Evolutionary conservation across 2,329 filamentous ascomycete genomes (phyloP).

Genomic region (Pyricularia pennisetigena): DNA sequence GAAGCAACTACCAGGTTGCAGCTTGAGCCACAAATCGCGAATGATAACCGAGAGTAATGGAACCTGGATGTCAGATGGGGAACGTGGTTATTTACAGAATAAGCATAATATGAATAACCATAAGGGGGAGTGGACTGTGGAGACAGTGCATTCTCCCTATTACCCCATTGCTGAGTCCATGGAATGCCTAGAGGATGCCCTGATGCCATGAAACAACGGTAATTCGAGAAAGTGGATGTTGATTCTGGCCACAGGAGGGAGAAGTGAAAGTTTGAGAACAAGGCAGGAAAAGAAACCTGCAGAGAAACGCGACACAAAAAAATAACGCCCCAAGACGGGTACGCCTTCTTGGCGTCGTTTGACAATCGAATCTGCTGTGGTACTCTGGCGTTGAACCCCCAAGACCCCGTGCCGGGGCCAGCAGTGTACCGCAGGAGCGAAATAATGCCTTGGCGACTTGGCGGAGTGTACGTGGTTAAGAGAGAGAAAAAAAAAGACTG

Average conservation of each 20-base stretch:
- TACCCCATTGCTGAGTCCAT: not conserved
- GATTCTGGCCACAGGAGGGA: not conserved
- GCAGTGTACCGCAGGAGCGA: not conserved
- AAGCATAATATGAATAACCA: not conserved
- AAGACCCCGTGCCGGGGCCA: too few relatives aligned
- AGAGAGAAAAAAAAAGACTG: too few relatives aligned
- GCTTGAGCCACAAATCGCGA: not conserved
- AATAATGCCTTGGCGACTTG: not conserved
- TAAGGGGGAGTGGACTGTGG: not conserved
- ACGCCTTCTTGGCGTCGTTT: not conserved
- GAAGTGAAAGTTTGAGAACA: not conserved
- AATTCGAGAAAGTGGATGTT: not conserved
- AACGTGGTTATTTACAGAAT: not conserved
- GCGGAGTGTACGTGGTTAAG: not conserved
- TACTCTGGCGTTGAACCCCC: not conserved
- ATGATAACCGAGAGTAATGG: not conserved
- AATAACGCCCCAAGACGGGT: not conserved
- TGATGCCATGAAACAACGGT: slow-evolving; percentile 1
- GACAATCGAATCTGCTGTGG: not conserved
- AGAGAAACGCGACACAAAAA: not conserved
- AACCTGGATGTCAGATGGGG: not conserved
- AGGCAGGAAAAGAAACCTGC: not conserved
- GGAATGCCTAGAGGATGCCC: not conserved
- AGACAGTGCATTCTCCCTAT: not conserved
- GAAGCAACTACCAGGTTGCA: not conserved